Evolutionary conservation across 306 rosid genomes (phyloP).

Genomic region (Carpinus viminea): DNA sequence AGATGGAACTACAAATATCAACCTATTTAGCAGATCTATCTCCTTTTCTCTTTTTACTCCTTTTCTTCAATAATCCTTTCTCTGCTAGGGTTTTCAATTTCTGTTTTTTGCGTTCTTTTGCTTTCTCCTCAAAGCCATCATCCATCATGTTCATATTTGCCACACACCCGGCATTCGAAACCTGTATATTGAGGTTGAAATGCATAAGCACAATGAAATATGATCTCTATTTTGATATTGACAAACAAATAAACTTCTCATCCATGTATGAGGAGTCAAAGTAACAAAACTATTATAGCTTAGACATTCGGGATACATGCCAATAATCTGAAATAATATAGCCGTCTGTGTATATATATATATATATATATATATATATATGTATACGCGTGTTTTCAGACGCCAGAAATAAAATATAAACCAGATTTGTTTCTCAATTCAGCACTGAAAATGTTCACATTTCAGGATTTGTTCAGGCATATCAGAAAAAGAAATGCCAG

Average conservation of each 20-base stretch:
- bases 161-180: slow-evolving; percentile 72
- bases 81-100: slow-evolving; percentile 56
- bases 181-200: slow-evolving; percentile 41
- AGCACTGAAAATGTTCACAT: background rate
- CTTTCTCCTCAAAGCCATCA: slow-evolving; percentile 80
- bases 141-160: slow-evolving; percentile 81
- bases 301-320: background rate
- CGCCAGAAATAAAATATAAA: too few species aligned
- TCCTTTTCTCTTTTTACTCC: slow-evolving; percentile 52
- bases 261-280: too few species aligned
- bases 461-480: background rate
- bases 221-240: background rate
- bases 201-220: background rate
- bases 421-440: background rate
- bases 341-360: too few species aligned
- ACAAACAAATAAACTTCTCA: background rate
- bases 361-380: too few species aligned
- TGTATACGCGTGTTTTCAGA: too few species aligned
- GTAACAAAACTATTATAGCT: background rate
- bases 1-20: background rate
- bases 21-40: slow-evolving; percentile 32
- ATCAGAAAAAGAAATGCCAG: background rate
- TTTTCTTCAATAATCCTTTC: slow-evolving; percentile 65
- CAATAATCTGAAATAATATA: background rate
- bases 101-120: slow-evolving; percentile 68